A percentile compares a stretch with the other conserved stretches of the same genome.
Conservation (phyloP, 73 alveolate species). For the Tetrahymena malaccensis region DNA sequence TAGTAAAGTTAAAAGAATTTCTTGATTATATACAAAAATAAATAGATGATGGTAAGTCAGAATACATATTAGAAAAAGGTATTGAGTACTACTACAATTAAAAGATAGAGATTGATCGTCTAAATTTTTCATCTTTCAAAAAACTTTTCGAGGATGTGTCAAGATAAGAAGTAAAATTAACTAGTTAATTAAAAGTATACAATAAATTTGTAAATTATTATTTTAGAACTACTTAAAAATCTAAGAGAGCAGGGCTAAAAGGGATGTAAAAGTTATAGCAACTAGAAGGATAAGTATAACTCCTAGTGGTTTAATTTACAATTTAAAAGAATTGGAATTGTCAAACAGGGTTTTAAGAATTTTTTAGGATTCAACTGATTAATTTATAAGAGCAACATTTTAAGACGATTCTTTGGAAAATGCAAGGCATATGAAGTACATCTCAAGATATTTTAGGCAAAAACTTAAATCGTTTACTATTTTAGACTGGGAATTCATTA, state of each 20-base stretch:
- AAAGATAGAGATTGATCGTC: neutral
- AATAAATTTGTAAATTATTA: too few species aligned
- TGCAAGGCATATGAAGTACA: slow-evolving; percentile 39
- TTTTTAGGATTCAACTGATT: slow-evolving; percentile 43
- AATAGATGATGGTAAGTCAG: neutral
- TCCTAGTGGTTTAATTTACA: slow-evolving; percentile 17
- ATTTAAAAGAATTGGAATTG: slow-evolving; percentile 35
- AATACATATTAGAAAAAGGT: neutral
- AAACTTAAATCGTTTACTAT: slow-evolving; percentile 44
- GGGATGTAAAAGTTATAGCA: neutral
- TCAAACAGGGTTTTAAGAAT: slow-evolving; percentile 61
- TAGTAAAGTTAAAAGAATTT: neutral
- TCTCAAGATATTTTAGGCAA: slow-evolving; percentile 39
- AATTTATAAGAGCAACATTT: slow-evolving; percentile 61
- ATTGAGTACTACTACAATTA: neutral
- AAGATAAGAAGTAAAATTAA: neutral
- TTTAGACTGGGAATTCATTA: slow-evolving; percentile 43
- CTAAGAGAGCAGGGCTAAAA: neutral
- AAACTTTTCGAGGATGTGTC: neutral
- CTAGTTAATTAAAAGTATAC: too few species aligned
- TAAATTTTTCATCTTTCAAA: neutral
- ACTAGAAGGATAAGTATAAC: slow-evolving; percentile 17
- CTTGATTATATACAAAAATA: neutral
- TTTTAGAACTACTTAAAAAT: neutral
- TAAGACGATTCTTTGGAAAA: slow-evolving; percentile 68